Percentiles rank a stretch among this genome's conserved stretches.
Conservation (phyloP, 2,329 filamentous ascomycete genomes). For the Sporothrix globosa region DNA sequence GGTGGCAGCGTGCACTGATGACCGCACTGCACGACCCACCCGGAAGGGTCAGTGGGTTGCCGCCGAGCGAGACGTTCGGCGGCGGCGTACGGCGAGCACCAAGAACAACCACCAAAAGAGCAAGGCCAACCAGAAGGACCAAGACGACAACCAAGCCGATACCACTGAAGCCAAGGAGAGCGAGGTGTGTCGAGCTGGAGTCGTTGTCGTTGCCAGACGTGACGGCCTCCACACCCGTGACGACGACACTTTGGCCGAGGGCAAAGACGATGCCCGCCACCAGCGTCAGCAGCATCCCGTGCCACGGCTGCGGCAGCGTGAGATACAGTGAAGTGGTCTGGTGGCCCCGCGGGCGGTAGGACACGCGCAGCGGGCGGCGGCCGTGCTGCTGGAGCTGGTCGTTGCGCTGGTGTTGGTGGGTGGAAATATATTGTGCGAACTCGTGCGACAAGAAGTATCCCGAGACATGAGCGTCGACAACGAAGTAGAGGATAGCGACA, state of each 20-base stretch:
- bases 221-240: constrained; percentile 29
- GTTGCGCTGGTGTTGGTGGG: constrained; percentile 20
- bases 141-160: constrained; percentile 50
- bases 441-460: constrained; percentile 57
- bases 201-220: constrained; percentile 21
- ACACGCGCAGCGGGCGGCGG: constrained; percentile 51
- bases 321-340: constrained; percentile 55
- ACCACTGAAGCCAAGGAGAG: constrained; percentile 50
- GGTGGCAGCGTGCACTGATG: constrained; percentile 55
- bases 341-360: constrained; percentile 47
- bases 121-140: constrained; percentile 46
- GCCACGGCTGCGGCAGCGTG: constrained; percentile 53
- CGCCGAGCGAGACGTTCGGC: constrained; percentile 33
- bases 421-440: constrained; percentile 45
- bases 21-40: constrained; percentile 57
- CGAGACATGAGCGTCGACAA: constrained; percentile 53
- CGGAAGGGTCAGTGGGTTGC: constrained; percentile 54
- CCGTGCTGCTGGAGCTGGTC: constrained; percentile 23
- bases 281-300: constrained; percentile 50
- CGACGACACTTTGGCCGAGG: constrained; percentile 51
- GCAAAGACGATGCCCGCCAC: constrained; percentile 52
- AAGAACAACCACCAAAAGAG: constrained; percentile 45
- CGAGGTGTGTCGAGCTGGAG: constrained; percentile 34
- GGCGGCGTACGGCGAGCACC: constrained; percentile 48
- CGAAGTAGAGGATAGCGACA: constrained; percentile 53